Conservation (phyloP, 208 protist species). For the Polymyxa betae region DNA sequence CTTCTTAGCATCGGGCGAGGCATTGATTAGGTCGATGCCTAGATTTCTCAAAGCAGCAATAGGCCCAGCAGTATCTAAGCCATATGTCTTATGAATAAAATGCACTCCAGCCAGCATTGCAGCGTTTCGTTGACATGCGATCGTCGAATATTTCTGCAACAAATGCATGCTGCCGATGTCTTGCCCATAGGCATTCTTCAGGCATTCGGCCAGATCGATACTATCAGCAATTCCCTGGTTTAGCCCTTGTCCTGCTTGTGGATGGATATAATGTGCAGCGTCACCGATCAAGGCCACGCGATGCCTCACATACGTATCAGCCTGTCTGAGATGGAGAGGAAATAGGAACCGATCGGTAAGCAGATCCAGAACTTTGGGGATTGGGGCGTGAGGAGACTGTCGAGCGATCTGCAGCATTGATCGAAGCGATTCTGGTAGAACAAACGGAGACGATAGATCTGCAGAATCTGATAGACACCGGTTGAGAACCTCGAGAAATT, state of each 20-base stretch:
- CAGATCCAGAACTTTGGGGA: neutral
- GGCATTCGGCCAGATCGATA: slow-evolving; percentile 17
- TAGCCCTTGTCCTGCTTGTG: slow-evolving; percentile 22
- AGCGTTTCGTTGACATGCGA: neutral
- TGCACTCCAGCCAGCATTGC: neutral
- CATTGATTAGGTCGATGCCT: slow-evolving; percentile 20
- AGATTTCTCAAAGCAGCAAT: neutral
- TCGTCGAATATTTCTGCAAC: neutral
- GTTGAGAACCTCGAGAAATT: neutral
- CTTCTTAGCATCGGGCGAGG: slow-evolving; percentile 14
- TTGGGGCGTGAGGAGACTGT: neutral
- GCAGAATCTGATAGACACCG: neutral
- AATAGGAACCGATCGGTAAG: neutral
- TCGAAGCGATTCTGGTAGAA: neutral
- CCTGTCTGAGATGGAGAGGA: neutral
- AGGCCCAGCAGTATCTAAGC: neutral
- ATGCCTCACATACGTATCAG: neutral
- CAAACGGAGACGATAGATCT: neutral
- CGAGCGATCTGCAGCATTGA: neutral
- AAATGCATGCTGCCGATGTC: neutral
- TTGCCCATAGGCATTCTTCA: neutral
- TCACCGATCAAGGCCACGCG: slow-evolving; percentile 27
- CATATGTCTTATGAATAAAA: neutral
- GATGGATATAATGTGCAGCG: slow-evolving; percentile 13
- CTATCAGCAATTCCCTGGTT: slow-evolving; percentile 5